Base-by-base conservation (phyloP, 768 basidiomycete genomes). In the Asterophora lycoperdoides region DNA sequence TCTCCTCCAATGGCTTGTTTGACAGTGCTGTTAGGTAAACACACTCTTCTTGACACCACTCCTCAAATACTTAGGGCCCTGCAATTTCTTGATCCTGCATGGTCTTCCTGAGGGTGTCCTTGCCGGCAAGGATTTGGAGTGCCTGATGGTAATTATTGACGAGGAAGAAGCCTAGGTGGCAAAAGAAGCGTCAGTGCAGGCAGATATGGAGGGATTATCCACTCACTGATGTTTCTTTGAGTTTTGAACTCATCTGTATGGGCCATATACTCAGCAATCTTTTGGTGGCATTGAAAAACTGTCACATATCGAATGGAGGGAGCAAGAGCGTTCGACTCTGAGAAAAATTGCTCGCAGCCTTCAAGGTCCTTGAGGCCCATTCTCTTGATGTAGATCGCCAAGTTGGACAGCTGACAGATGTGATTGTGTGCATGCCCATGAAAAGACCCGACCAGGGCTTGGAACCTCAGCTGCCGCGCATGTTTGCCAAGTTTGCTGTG, bases 321-420 rank as follows among this genome's bases (percentile, higher is more conserved):
- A 3, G 65, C 64, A 0, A 67, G 56, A 8, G 54, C 46, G 36
- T 67, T 67, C 5, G 64, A 67, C 39, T 55, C 54, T 3, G 53
- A 53, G 44, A 67, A 67, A 2, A 54, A 57, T 1, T 56, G 51
- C 40, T 66, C 60, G 42, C 63, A 66, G 8, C 50, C 59, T 63
- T 65, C n/a, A n/a, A n/a, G n/a, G n/a, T n/a, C n/a, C n/a, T n/a
- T n/a, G n/a, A 39, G 64, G 64, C 0, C 62, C 62, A 45, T 64
- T 57, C 1, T 60, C 61, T 37, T 64, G 61, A 44, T 64, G 62
- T 5, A 48, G 26, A 0, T 53, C n/a, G n/a, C n/a, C n/a, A n/a
- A n/a, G n/a, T n/a, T n/a, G n/a, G n/a, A n/a, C n/a, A n/a, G n/a
- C n/a, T n/a, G n/a, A n/a, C n/a, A n/a, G n/a, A n/a, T n/a, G n/a